Evolutionary conservation across 2,329 filamentous ascomycete genomes (phyloP).

Genomic region (Claviceps purpurea): DNA sequence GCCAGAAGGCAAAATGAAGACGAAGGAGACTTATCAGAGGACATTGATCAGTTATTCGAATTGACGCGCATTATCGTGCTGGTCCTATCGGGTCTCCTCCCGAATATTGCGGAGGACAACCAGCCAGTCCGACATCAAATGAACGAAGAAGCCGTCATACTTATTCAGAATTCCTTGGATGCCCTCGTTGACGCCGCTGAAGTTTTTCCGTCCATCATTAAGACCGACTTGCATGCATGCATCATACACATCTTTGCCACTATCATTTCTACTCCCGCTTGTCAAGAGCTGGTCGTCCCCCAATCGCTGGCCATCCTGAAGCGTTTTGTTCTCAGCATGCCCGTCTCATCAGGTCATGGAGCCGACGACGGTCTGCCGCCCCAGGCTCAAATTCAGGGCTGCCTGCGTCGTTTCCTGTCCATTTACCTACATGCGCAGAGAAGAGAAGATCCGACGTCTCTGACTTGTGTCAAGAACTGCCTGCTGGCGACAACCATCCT

Average conservation of each 20-base stretch:
- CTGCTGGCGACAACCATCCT: constrained; percentile 80
- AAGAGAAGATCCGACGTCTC: constrained; percentile 58
- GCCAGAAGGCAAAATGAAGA: constrained; percentile 45
- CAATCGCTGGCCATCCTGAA: constrained; percentile 85
- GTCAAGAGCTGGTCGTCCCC: constrained; percentile 79
- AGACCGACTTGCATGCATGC: constrained; percentile 88
- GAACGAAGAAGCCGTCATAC: constrained; percentile 71
- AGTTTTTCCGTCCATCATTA: constrained; percentile 93
- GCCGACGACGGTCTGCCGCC: constrained; percentile 35
- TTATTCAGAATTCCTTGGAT: constrained; percentile 69
- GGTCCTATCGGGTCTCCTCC: constrained; percentile 75
- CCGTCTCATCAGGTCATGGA: constrained; percentile 27
- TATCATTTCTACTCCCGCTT: constrained; percentile 69
- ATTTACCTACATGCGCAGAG: constrained; percentile 68
- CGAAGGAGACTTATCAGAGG: constrained; percentile 76
- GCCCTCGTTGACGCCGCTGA: constrained; percentile 89
- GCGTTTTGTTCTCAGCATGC: constrained; percentile 71
- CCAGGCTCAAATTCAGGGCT: constrained; percentile 63
- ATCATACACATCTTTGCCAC: constrained; percentile 95
- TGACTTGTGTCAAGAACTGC: constrained; percentile 86
- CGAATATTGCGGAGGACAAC: constrained; percentile 59
- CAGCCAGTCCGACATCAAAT: constrained; percentile 60
- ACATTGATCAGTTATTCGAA: constrained; percentile 96
- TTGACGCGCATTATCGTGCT: constrained; percentile 91
- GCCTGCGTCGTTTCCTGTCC: constrained; percentile 67